phyloP scores from a whole-genome alignment of 2,329 filamentous ascomycete genomes.

The Paracorniculantispora psalliotae region DNA sequence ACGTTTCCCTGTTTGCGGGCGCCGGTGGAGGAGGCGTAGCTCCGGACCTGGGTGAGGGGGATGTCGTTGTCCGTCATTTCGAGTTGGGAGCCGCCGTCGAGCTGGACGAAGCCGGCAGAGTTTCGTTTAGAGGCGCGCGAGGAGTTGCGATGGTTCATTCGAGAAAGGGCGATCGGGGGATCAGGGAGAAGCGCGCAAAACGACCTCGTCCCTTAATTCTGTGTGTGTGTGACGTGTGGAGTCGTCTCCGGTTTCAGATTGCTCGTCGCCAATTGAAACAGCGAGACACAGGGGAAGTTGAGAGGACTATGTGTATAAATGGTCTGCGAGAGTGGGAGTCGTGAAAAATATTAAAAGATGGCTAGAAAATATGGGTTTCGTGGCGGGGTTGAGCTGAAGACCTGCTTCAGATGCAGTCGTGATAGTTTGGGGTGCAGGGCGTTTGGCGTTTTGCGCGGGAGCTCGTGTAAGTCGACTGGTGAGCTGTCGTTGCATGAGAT shows the following conservation, averaged over 20 bases:
- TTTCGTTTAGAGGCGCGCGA: conserved; percentile 32
- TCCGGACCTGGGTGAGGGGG: conserved; percentile 51
- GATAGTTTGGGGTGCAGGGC: not conserved
- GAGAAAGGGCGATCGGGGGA: not conserved
- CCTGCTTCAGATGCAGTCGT: conserved; percentile 13
- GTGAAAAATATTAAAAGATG: not conserved
- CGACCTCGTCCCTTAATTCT: not conserved
- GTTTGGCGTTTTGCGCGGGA: not conserved
- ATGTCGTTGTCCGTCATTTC: conserved; percentile 40
- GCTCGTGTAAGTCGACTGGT: not conserved
- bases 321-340: too few species aligned
- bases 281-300: too few species aligned
- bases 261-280: conserved; percentile 3
- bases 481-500: not conserved
- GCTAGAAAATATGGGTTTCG: conserved; percentile 2
- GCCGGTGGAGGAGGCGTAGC: conserved; percentile 50
- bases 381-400: conserved; percentile 16
- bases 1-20: conserved; percentile 42
- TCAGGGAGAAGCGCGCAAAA: not conserved
- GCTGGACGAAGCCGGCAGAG: conserved; percentile 40
- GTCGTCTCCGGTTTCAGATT: conserved; percentile 13
- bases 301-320: too few species aligned
- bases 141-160: conserved; percentile 25
- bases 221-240: conserved; percentile 5
- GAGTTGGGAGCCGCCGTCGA: conserved; percentile 29